Base-by-base conservation (phyloP, 1,284 basidiomycete genomes). In the Boletus semigastroideus region DNA sequence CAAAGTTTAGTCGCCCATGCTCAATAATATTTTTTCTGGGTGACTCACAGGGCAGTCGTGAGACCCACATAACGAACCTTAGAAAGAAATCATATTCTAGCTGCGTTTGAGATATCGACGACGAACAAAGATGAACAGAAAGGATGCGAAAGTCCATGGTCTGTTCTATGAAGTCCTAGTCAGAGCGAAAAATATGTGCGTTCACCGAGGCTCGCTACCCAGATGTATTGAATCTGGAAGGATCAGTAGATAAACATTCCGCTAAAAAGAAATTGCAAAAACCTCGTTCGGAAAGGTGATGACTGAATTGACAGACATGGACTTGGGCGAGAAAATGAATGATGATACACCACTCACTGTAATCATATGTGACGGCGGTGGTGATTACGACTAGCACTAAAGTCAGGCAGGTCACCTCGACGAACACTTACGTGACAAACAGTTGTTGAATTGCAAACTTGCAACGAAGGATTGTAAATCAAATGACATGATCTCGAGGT, bases 21-120 rank as follows among this genome's bases (percentile, higher is more conserved):
- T 34, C 16, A 14, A 34, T 14, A 34, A 34, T n/a, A 34, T n/a
- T 22, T 9, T 16, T 11, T 22, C 16, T 14, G 19, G 19, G 16
- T 17, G 20, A 17, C 61, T 56, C 38, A 62, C 60, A 56, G 2
- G 3, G 34, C 49, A 9, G 8, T 11, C n/a, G 37, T 17, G 10
- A 65, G 25, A 6, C 63, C 60, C 14, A 44, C 0, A 41, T 62
- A 65, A 46, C 60, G 63, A 42, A 52, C 63, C 60, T 62, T 53
- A 8, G 4, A 28, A 41, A 27, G 28, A 3, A 13, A 13, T 57
- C 37, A 59, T 46, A 40, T 14, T 34, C 6, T 1, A 36, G 6
- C 19, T 13, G 16, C 9, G 19, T 31, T 10, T 1, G 1, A 11
- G 16, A 36, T 7, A n/a, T 1, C 1, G 28, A 17, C 34, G 30